phyloP scores from a whole-genome alignment of 2,329 filamentous ascomycete species.

The Claviceps purpurea region DNA sequence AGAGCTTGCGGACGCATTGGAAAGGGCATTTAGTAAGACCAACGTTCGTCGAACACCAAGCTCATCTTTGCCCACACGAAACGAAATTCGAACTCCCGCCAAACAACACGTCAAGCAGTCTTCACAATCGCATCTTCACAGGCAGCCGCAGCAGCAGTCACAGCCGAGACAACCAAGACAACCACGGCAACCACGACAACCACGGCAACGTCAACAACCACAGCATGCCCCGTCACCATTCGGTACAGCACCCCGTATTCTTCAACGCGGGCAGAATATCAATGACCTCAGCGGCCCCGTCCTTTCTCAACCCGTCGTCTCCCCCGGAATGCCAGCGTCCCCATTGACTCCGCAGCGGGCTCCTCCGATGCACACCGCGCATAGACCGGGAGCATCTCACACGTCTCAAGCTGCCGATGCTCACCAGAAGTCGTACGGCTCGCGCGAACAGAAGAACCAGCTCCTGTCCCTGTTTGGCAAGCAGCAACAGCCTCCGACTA shows the following conservation, averaged over 20 bases:
- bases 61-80: conserved; percentile 7
- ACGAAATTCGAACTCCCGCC: not conserved
- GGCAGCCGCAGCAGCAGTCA: not conserved
- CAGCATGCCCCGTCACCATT: conserved; percentile 1
- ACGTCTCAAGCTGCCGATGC: not conserved
- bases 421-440: conserved; percentile 13
- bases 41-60: conserved; percentile 5
- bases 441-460: conserved; percentile 20
- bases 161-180: not conserved
- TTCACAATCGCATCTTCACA: conserved; percentile 3
- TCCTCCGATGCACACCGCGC: conserved; percentile 2
- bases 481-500: conserved; percentile 8
- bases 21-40: conserved; percentile 11
- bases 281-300: conserved; percentile 7
- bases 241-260: conserved; percentile 19
- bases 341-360: conserved; percentile 8
- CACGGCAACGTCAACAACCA: not conserved
- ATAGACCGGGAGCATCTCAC: not conserved
- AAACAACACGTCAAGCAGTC: conserved; percentile 8
- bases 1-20: conserved; percentile 7
- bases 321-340: conserved; percentile 13
- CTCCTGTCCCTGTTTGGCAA: conserved; percentile 52
- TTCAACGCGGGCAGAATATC: conserved; percentile 21
- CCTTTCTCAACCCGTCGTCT: conserved; percentile 3
- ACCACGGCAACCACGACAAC: no score